Conservation (phyloP, 768 basidiomycete species). For the Tephrocybe sp. region DNA sequence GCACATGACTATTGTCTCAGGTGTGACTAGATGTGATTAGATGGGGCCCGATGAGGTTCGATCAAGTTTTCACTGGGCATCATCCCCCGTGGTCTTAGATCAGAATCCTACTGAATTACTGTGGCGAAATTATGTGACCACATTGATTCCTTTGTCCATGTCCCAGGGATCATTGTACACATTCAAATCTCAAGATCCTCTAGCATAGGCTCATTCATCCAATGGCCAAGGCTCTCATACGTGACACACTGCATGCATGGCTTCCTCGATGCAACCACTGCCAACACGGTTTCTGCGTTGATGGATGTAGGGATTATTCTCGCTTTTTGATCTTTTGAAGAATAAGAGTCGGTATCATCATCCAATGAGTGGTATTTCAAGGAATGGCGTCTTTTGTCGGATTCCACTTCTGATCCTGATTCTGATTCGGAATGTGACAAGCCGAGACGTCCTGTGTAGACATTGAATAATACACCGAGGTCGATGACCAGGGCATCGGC, state of each 20-base stretch:
- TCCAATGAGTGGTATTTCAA: no score
- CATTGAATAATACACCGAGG: slow-evolving; percentile 40
- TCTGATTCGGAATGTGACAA: neutral
- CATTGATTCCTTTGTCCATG: no score
- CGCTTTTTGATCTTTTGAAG: slow-evolving; percentile 9
- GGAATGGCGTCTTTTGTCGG: no score
- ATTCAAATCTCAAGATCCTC: slow-evolving; percentile 29
- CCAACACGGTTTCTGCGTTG: neutral
- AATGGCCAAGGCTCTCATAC: slow-evolving; percentile 28
- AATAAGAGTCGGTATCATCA: slow-evolving; percentile 13
- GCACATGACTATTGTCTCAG: no score
- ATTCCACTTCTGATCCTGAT: neutral
- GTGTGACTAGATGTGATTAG: no score
- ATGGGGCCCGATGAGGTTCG: no score
- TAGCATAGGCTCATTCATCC: slow-evolving; percentile 24
- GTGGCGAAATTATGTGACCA: no score
- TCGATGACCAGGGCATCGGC: slow-evolving; percentile 47
- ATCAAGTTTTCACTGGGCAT: no score
- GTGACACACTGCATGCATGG: slow-evolving; percentile 25
- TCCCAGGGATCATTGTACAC: neutral
- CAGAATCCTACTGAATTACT: no score
- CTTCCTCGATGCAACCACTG: neutral
- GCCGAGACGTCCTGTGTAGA: neutral
- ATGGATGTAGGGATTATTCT: neutral
- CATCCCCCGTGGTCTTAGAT: no score